phyloP scores from a whole-genome alignment of 352 stramenopile genomes.

The Globisporangium barbulae region DNA sequence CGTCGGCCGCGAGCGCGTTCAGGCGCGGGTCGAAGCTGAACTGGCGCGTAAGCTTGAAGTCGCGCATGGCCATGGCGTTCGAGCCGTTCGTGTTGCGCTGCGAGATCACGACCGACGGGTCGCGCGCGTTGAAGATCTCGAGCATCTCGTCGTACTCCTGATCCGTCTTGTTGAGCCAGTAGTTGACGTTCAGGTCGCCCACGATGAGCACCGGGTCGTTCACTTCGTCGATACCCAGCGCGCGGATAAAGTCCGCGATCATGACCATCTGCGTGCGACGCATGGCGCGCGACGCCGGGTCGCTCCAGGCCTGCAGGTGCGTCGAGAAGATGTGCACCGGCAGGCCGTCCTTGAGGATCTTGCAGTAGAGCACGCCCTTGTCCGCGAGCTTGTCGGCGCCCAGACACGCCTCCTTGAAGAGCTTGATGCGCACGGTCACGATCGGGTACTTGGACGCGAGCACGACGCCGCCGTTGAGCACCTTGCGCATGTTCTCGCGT shows the following conservation, averaged over 20 bases:
- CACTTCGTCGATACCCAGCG: constrained; percentile 51
- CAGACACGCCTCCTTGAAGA: constrained; percentile 62
- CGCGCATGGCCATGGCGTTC: constrained; percentile 1
- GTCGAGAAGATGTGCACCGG: constrained; percentile 75
- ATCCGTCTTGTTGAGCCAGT: constrained; percentile 68
- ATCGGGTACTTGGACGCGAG: constrained; percentile 75
- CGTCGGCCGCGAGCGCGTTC: constrained; percentile 61
- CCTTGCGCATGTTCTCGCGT: constrained; percentile 62
- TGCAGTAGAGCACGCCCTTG: constrained; percentile 79
- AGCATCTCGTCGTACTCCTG: constrained; percentile 84
- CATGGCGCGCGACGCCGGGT: constrained; percentile 47
- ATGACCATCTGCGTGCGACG: constrained; percentile 68
- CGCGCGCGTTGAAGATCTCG: constrained; percentile 46
- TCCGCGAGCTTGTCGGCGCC: constrained; percentile 68
- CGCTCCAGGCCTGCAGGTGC: constrained; percentile 77
- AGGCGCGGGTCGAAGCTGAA: constrained; percentile 74
- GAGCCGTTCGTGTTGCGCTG: constrained; percentile 7
- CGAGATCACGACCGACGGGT: constrained; percentile 34
- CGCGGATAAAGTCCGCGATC: constrained; percentile 48
- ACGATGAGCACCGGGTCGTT: constrained; percentile 64
- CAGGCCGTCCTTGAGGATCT: constrained; percentile 72
- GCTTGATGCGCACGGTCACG: constrained; percentile 62
- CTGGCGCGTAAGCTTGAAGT: constrained; percentile 39
- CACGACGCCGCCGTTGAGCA: constrained; percentile 72
- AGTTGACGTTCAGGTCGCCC: constrained; percentile 77